Conservation (phyloP, 306 rosid genomes). For the Quercus agrifolia region DNA sequence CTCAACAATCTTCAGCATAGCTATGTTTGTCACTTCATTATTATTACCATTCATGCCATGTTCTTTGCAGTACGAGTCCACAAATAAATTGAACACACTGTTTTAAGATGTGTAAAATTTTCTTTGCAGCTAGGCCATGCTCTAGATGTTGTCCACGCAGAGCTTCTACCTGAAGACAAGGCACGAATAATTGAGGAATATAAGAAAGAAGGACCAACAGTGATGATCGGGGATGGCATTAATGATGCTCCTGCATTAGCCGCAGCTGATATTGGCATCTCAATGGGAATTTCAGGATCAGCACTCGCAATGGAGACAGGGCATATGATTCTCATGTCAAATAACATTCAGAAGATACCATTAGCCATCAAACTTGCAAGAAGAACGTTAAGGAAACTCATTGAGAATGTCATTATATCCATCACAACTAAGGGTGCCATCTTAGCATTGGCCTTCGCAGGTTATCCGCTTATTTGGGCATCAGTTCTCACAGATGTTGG, state of each 20-base stretch:
- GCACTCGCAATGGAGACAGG: conserved; percentile 88
- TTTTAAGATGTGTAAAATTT: conserved; percentile 10
- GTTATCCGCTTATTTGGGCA: conserved; percentile 93
- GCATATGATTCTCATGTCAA: conserved; percentile 73
- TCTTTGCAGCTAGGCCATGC: conserved; percentile 56
- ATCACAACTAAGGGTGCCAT: conserved; percentile 56
- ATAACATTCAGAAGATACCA: conserved; percentile 76
- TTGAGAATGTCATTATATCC: conserved; percentile 62
- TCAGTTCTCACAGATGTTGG: conserved; percentile 98
- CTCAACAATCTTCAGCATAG: not conserved
- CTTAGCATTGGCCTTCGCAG: no score
- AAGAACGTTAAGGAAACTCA: conserved; percentile 52
- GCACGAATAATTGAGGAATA: conserved; percentile 59
- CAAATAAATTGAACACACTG: not conserved
- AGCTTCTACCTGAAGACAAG: conserved; percentile 88
- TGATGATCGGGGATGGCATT: conserved; percentile 90
- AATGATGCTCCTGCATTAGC: conserved; percentile 96
- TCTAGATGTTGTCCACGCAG: conserved; percentile 65
- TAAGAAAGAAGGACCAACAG: conserved; percentile 63
- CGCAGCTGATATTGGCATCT: conserved; percentile 82
- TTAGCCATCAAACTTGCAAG: conserved; percentile 74
- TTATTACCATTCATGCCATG: not conserved
- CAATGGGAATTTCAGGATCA: conserved; percentile 98
- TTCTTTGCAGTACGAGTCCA: not conserved
- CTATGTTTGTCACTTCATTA: not conserved